These are phyloP conservation scores for Mycena leptocephala DNA, from an alignment of 768 basidiomycete genomes.

Conservation along the genomic window DNA sequence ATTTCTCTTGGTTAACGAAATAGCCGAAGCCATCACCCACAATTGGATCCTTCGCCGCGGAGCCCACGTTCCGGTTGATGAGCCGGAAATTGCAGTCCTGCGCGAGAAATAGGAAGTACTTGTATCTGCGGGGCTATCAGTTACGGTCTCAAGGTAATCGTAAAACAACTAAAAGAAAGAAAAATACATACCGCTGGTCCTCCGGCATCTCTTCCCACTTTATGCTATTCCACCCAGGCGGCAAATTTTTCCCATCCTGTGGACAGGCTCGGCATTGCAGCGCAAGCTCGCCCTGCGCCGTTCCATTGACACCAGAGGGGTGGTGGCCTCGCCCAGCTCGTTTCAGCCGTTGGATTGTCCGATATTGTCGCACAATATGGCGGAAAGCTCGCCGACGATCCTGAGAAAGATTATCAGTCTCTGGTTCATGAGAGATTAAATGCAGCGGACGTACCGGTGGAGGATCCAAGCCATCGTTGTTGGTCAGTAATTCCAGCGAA, in stretches of 20 bases:
- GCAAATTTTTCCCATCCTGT: neutral
- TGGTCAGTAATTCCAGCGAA: neutral
- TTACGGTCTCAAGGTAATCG: no score
- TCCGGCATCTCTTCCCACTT: neutral
- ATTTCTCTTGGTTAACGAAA: neutral
- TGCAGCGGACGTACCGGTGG: neutral
- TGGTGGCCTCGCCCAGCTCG: neutral
- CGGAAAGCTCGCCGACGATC: neutral
- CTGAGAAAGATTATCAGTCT: neutral
- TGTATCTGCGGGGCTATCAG: neutral
- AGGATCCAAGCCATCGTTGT: neutral
- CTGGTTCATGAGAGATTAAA: neutral
- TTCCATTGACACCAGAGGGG: neutral
- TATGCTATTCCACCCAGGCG: neutral
- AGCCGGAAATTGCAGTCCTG: slow-evolving; percentile 10
- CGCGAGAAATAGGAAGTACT: slow-evolving; percentile 2
- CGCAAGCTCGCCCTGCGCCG: neutral
- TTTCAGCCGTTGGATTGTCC: neutral
- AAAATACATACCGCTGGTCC: neutral
- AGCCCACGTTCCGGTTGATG: neutral
- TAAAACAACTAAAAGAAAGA: neutral
- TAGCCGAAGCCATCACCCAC: neutral
- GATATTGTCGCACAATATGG: neutral
- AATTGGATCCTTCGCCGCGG: neutral
- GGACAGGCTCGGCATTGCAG: neutral